Conservation (phyloP, 208 protist species). For the Trypanosoma avium region DNA sequence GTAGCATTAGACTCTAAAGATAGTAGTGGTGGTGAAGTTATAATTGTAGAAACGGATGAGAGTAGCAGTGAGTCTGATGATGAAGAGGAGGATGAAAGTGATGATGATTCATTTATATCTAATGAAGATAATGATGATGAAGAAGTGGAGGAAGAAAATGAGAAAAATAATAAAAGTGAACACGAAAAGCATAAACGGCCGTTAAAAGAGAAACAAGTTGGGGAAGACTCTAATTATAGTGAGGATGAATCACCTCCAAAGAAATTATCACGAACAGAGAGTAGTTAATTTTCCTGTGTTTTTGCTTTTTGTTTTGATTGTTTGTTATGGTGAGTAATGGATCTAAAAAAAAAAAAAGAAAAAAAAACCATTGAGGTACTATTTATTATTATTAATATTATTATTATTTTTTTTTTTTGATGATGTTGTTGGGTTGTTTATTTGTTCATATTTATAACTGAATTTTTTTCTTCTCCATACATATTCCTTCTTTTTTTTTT, state of each 20-base stretch:
- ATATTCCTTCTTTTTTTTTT: not conserved
- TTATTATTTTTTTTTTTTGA: too few relatives aligned
- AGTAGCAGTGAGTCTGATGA: slow-evolving; percentile 25
- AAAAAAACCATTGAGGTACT: too few relatives aligned
- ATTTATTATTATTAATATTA: too few relatives aligned
- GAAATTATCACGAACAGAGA: slow-evolving; percentile 32
- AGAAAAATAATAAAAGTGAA: slow-evolving; percentile 19
- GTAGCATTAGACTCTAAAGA: slow-evolving; percentile 50
- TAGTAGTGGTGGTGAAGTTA: slow-evolving; percentile 54
- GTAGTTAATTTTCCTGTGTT: too few relatives aligned
- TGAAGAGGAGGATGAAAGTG: slow-evolving; percentile 26
- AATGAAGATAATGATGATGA: slow-evolving; percentile 1
- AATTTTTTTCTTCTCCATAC: not conserved
- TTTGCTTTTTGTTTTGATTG: too few relatives aligned
- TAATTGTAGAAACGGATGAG: slow-evolving; percentile 39
- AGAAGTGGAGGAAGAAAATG: slow-evolving; percentile 20
- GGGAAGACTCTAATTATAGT: too few relatives aligned
- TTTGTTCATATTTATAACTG: not conserved
- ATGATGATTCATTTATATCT: slow-evolving; percentile 10
- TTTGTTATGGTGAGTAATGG: too few relatives aligned
- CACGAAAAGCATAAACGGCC: slow-evolving; percentile 13
- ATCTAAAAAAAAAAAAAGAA: too few relatives aligned
- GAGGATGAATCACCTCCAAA: slow-evolving; percentile 25
- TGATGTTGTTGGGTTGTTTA: not conserved
- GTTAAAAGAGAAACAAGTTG: slow-evolving; percentile 4